These are phyloP conservation scores for Fagopyrum esculentum DNA, from an alignment of 148 eudicot genomes.

Conservation along the genomic window DNA sequence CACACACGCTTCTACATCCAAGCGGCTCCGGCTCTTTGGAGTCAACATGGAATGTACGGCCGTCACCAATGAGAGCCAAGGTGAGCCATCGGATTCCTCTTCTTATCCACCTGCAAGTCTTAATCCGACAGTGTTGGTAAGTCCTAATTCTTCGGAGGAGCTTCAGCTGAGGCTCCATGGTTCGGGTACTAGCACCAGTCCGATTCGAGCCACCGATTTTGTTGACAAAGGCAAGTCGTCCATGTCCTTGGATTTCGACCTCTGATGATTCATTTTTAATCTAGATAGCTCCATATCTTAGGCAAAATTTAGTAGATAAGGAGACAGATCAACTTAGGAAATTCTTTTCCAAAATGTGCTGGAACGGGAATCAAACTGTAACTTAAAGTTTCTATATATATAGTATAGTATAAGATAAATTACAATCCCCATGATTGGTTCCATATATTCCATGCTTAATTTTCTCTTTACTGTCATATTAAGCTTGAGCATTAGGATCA, in stretches of 20 bases:
- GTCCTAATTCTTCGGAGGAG: background rate
- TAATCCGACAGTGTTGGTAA: background rate
- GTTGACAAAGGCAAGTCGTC: conserved; percentile 13
- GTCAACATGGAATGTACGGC: conserved; percentile 12
- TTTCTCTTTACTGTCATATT: background rate
- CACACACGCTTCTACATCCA: background rate
- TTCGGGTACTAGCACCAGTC: background rate
- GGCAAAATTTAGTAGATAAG: background rate
- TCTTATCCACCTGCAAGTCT: background rate
- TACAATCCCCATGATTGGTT: background rate
- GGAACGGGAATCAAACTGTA: conserved; percentile 10
- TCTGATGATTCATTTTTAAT: background rate
- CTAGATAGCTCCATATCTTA: background rate
- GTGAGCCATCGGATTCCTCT: no score
- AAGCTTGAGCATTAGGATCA: background rate
- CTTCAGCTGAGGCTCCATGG: conserved; percentile 2
- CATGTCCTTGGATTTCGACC: conserved; percentile 8
- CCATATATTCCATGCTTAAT: background rate
- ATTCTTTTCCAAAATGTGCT: background rate
- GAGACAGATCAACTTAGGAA: background rate
- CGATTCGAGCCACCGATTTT: background rate
- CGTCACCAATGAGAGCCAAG: background rate
- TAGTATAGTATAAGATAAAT: background rate
- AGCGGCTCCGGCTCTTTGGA: conserved; percentile 10
- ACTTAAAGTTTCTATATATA: background rate